These are phyloP conservation scores for Pichia sp. DNA, from an alignment of 1,139 yeast genomes.

Conservation along the genomic window DNA sequence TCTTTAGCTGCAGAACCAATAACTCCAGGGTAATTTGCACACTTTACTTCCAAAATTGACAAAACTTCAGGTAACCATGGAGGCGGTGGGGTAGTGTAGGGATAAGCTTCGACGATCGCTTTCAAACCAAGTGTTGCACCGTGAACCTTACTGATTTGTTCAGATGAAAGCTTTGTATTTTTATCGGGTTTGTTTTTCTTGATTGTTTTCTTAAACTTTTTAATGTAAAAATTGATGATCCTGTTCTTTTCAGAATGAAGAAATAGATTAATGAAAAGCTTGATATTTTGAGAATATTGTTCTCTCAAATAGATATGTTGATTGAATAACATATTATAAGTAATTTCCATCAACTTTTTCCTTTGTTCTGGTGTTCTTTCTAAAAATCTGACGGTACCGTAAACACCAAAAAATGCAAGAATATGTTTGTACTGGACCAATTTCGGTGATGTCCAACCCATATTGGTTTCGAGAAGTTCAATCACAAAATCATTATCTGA, in stretches of 20 bases:
- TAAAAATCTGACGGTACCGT: slow-evolving; percentile 67
- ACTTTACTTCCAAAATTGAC: slow-evolving; percentile 59
- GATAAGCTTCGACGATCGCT: slow-evolving; percentile 82
- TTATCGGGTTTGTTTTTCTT: slow-evolving; percentile 27
- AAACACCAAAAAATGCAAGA: slow-evolving; percentile 64
- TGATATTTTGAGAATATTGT: slow-evolving; percentile 64
- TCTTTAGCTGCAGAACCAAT: slow-evolving; percentile 84
- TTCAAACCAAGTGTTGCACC: slow-evolving; percentile 90
- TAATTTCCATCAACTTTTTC: slow-evolving; percentile 42
- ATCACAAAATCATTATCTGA: slow-evolving; percentile 35
- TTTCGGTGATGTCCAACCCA: slow-evolving; percentile 37
- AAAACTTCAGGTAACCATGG: slow-evolving; percentile 77
- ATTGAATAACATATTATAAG: slow-evolving; percentile 51
- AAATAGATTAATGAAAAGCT: slow-evolving; percentile 79
- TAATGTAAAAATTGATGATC: slow-evolving; percentile 32
- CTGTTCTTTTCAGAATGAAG: slow-evolving; percentile 47
- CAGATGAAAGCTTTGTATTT: slow-evolving; percentile 27
- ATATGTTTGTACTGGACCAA: slow-evolving; percentile 66
- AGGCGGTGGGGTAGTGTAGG: slow-evolving; percentile 90
- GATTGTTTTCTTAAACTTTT: slow-evolving; percentile 34
- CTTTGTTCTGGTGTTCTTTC: slow-evolving; percentile 46
- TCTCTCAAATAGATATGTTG: slow-evolving; percentile 70
- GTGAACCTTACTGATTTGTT: slow-evolving; percentile 48
- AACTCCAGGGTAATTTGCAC: slow-evolving; percentile 64
- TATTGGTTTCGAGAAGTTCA: slow-evolving; percentile 41